Evolutionary conservation across 805 yeast species (phyloP), one percentile per base, ranked within the genome.

Genomic region (Lipomyces sp.): DNA sequence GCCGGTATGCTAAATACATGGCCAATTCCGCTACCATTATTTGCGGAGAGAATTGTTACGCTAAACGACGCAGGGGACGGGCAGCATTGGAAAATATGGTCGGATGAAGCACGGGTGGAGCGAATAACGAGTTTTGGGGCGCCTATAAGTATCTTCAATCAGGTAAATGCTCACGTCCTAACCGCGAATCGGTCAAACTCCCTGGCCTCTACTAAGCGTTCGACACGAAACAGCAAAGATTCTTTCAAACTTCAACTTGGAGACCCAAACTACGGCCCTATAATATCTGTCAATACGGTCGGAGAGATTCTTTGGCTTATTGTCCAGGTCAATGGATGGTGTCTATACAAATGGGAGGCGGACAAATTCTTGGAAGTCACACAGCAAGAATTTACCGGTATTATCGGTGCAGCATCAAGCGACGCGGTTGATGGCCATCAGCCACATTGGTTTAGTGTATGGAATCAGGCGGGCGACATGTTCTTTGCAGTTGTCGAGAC

Each of bases 41-140:
- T 65, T 50, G 70, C 65, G 4, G 72, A 64, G 34, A 63, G 69
- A n/a, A 48, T 70, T n/a, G 63, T 70, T 18, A 70, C 72, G 30
- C 60, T 70, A n/a, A 63, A 69, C 42, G 59, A 55, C 10, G 10
- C 24, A 11, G 72, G 72, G 2, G 58, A 59, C 5, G 71, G 68
- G 18, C 53, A 57, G n/a, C 59, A 64, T 35, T 70, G 72, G 72
- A 69, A 69, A 18, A 60, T 70, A 15, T 69, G 72, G 72, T 59
- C 64, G 1, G 68, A 66, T 8, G 72, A 70, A 37, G 69, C 63
- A 2, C 57, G 69, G 4, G 54, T 70, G 18, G 72, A 70, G 50
- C 55, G 64, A 48, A 68, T 69, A 33, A 64, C 69, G 32, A 60
- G 58, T 39, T 35, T 59, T 35, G 69, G 69, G 10, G 67, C 65